A percentile compares a stretch with the other conserved stretches of the same genome.
phyloP scores from a whole-genome alignment of 139 green algal genomes.

The Deuterostichococcus epilithicus region DNA sequence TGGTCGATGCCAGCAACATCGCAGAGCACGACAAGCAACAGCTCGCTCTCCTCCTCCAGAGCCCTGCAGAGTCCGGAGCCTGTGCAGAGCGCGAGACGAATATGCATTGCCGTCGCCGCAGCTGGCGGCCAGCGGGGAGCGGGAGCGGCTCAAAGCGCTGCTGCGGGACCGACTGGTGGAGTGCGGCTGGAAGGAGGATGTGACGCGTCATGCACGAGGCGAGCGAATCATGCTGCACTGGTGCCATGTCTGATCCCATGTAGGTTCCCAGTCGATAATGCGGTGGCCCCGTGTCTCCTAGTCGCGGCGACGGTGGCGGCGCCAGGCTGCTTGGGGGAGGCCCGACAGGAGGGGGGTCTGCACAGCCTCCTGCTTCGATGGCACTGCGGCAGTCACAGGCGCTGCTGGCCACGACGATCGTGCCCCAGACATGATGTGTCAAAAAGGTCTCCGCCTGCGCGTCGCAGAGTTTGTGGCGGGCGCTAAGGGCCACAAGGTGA shows the following conservation, averaged over 20 bases:
- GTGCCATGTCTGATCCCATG: background rate
- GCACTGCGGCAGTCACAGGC: no score
- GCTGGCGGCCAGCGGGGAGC: background rate
- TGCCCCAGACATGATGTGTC: background rate
- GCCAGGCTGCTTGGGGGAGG: background rate
- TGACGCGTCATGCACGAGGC: conserved; percentile 34
- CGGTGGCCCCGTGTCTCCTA: background rate
- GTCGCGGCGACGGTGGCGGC: background rate
- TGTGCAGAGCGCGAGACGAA: background rate
- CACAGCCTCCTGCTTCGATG: background rate
- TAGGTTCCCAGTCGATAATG: background rate
- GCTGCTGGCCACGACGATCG: no score
- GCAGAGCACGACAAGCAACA: no score
- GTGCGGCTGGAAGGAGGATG: conserved; percentile 61
- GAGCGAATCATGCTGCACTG: background rate
- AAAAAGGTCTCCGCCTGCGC: background rate
- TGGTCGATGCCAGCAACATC: no score
- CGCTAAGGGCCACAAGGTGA: conserved; percentile 44
- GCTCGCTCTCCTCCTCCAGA: background rate
- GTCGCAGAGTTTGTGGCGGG: conserved; percentile 37
- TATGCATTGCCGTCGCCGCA: background rate
- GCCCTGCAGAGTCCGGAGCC: background rate
- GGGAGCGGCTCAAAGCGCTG: conserved; percentile 41
- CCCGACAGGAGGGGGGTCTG: background rate
- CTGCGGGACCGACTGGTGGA: conserved; percentile 43